Percentiles rank a stretch among this genome's conserved stretches.
Evolutionary conservation across 2,329 filamentous ascomycete genomes (phyloP).

Genomic region (Monosporascus sp.): DNA sequence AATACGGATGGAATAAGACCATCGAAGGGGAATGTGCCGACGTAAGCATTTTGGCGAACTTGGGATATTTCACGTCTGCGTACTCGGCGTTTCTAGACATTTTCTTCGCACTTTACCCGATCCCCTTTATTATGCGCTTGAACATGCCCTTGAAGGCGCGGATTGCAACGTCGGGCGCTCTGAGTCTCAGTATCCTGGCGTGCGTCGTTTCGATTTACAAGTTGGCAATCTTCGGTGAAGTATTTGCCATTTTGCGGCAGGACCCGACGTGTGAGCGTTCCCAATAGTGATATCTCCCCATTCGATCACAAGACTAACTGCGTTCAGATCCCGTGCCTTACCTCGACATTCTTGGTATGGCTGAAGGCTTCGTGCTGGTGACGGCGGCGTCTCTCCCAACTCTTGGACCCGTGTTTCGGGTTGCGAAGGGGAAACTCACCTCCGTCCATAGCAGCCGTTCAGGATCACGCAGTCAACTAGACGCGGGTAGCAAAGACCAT

Average conservation of each 20-base stretch:
- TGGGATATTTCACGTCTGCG: conserved; percentile 25
- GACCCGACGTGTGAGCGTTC: conserved; percentile 25
- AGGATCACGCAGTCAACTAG: too few relatives aligned
- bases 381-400: conserved; percentile 15
- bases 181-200: conserved; percentile 21
- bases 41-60: conserved; percentile 14
- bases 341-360: conserved; percentile 22
- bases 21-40: conserved; percentile 19
- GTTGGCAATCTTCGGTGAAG: conserved; percentile 18
- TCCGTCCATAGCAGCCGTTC: not conserved
- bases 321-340: conserved; percentile 17
- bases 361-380: conserved; percentile 19
- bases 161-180: conserved; percentile 17
- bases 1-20: conserved; percentile 22
- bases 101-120: conserved; percentile 27
- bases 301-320: too few relatives aligned
- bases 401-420: conserved; percentile 15
- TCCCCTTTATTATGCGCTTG: conserved; percentile 27
- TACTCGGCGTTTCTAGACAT: conserved; percentile 27
- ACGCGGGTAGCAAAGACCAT: not conserved
- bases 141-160: conserved; percentile 24
- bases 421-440: conserved; percentile 10
- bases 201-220: conserved; percentile 25
- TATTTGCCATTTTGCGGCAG: conserved; percentile 15
- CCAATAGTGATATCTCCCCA: not conserved